Conservation (phyloP, 805 yeast species). For the Grigorovia humatica region DNA sequence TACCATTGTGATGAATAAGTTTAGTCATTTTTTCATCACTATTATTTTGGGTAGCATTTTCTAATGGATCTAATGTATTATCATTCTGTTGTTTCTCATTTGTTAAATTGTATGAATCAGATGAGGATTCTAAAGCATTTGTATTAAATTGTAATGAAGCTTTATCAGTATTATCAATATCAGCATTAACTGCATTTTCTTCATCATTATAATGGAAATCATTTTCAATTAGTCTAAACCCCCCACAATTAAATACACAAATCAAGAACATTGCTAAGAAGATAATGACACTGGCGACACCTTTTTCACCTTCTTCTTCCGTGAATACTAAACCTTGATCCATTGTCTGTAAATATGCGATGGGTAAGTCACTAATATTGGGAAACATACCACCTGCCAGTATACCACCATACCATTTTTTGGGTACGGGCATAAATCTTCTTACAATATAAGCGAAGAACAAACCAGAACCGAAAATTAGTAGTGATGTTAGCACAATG, state of each 20-base stretch:
- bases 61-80: background rate
- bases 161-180: background rate
- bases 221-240: conserved; percentile 54
- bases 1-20: background rate
- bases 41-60: background rate
- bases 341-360: conserved; percentile 63
- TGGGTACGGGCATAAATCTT: conserved; percentile 40
- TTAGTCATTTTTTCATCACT: background rate
- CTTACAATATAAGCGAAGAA: conserved; percentile 32
- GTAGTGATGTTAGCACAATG: conserved; percentile 40
- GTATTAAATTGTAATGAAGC: background rate
- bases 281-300: conserved; percentile 76
- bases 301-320: conserved; percentile 51
- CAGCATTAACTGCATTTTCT: conserved; percentile 12
- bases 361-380: conserved; percentile 67
- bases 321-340: conserved; percentile 52
- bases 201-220: conserved; percentile 42
- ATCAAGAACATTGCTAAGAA: conserved; percentile 58
- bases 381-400: conserved; percentile 62
- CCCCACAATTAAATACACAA: conserved; percentile 66
- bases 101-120: background rate
- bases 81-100: background rate
- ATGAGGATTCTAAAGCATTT: background rate
- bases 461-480: conserved; percentile 44
- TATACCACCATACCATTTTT: conserved; percentile 61